Evolutionary conservation across 805 yeast species (phyloP).

Genomic region (Torulaspora quercuum): DNA sequence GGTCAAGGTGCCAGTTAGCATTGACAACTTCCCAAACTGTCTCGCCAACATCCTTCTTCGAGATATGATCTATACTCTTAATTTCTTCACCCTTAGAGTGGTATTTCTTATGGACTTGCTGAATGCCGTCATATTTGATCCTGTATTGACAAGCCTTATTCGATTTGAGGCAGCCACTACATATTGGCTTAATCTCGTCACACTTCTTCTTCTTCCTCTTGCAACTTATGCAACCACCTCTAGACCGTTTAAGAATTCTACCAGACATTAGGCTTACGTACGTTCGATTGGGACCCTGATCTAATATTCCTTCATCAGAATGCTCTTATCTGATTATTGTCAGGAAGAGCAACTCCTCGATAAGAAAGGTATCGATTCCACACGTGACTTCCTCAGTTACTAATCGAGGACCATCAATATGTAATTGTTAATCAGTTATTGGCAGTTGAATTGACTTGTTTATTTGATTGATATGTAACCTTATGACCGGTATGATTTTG

Average conservation of each 20-base stretch:
- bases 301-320: not conserved
- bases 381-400: no score
- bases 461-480: no score
- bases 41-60: no score
- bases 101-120: not conserved
- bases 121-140: not conserved
- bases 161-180: not conserved
- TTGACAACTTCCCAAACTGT: no score
- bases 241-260: not conserved
- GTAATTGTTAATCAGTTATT: no score
- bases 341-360: no score
- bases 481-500: no score
- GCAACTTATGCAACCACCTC: not conserved
- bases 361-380: no score
- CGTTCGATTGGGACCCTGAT: not conserved
- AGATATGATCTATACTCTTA: not conserved
- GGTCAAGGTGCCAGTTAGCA: no score
- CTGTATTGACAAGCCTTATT: not conserved
- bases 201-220: constrained; percentile 3
- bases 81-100: not conserved
- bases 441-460: no score
- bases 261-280: not conserved
- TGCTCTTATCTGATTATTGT: no score
- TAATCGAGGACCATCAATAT: no score
- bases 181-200: constrained; percentile 1